These are phyloP conservation scores for Saturnispora besseyi DNA, from an alignment of 805 yeast species.

Conservation along the genomic window DNA sequence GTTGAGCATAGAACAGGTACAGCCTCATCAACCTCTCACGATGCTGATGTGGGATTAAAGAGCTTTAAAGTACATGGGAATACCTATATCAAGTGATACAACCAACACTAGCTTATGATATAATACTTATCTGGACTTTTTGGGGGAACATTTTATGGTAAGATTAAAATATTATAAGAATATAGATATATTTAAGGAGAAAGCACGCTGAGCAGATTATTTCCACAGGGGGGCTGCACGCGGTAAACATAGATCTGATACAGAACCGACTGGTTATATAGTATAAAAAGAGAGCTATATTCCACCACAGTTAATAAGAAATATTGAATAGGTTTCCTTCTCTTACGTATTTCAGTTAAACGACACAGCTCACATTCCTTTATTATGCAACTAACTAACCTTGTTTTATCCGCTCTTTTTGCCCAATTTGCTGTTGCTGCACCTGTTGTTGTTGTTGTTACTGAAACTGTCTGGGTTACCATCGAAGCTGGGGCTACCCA, in stretches of 20 bases:
- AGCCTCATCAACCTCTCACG: not conserved
- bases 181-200: no score
- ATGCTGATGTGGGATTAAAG: no score
- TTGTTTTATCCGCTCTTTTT: conserved; percentile 17
- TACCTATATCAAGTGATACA: no score
- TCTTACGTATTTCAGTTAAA: not conserved
- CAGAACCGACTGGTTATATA: not conserved
- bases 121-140: no score
- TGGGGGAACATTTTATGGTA: no score
- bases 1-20: not conserved
- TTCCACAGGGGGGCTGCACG: conserved; percentile 3
- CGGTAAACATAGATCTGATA: not conserved
- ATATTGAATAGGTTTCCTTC: no score
- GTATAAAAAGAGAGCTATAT: not conserved
- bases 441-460: conserved; percentile 20
- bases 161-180: no score
- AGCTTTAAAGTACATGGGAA: no score
- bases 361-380: not conserved
- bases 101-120: no score
- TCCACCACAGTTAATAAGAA: not conserved
- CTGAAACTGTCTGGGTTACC: conserved; percentile 19
- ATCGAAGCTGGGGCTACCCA: conserved; percentile 15
- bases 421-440: conserved; percentile 19
- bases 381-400: conserved; percentile 16
- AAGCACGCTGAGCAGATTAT: not conserved